Conservation (phyloP, 2,329 filamentous ascomycete genomes). For the Myotisia sp. region DNA sequence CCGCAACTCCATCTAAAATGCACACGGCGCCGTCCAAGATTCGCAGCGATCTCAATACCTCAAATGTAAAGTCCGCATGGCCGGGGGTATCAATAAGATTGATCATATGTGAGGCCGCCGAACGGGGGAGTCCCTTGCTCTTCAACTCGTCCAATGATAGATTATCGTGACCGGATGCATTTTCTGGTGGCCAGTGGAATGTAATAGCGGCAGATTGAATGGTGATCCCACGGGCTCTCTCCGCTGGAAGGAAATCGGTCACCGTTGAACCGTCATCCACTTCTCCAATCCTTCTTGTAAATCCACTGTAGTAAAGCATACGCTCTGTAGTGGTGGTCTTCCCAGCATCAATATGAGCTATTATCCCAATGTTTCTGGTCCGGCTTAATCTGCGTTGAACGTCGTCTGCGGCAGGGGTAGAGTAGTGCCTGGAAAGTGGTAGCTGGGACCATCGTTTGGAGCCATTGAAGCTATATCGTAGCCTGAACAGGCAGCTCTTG, state of each 20-base stretch:
- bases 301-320: slow-evolving; percentile 93
- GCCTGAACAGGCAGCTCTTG: slow-evolving; percentile 7
- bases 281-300: slow-evolving; percentile 77
- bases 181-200: slow-evolving; percentile 67
- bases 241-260: slow-evolving; percentile 89
- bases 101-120: slow-evolving; percentile 50
- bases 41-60: slow-evolving; percentile 78
- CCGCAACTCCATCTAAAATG: slow-evolving; percentile 80
- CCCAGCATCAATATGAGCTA: slow-evolving; percentile 95
- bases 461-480: not conserved
- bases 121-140: slow-evolving; percentile 34
- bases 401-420: slow-evolving; percentile 15
- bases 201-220: slow-evolving; percentile 96
- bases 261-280: slow-evolving; percentile 95
- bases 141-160: slow-evolving; percentile 14
- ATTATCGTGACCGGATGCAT: slow-evolving; percentile 11
- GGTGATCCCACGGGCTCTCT: slow-evolving; percentile 83
- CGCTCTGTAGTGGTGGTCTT: slow-evolving; percentile 98
- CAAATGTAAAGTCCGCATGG: slow-evolving; percentile 94
- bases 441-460: not conserved
- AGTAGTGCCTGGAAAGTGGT: slow-evolving; percentile 16
- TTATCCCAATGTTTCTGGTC: slow-evolving; percentile 93
- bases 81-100: slow-evolving; percentile 94
- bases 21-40: slow-evolving; percentile 85
- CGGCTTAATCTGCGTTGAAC: slow-evolving; percentile 34